phyloP scores from a whole-genome alignment of 2,329 filamentous ascomycete genomes.

The Cordyceps fumosorosea region DNA sequence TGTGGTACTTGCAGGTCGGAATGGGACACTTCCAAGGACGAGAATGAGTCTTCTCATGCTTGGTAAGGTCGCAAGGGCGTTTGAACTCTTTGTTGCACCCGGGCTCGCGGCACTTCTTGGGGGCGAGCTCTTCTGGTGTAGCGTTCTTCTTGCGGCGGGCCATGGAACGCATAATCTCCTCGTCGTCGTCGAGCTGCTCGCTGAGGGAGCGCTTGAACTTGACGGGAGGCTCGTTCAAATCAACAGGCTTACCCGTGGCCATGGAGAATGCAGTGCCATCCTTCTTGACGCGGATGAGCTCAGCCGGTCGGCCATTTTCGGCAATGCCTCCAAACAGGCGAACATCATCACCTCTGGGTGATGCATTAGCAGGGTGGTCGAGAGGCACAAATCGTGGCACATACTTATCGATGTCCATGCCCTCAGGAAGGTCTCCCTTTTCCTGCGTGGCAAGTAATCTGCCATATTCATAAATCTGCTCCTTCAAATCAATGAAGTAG shows the following conservation, averaged over 20 bases:
- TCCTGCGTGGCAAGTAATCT: slow-evolving; percentile 72
- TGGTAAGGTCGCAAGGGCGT: slow-evolving; percentile 92
- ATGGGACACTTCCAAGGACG: slow-evolving; percentile 91
- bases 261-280: slow-evolving; percentile 75
- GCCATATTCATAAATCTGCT: slow-evolving; percentile 88
- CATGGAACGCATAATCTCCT: slow-evolving; percentile 85
- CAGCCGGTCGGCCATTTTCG: slow-evolving; percentile 73
- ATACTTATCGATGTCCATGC: slow-evolving; percentile 55
- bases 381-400: slow-evolving; percentile 29
- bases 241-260: slow-evolving; percentile 60
- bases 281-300: slow-evolving; percentile 76
- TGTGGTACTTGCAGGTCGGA: slow-evolving; percentile 79
- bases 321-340: slow-evolving; percentile 75
- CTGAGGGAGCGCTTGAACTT: slow-evolving; percentile 61
- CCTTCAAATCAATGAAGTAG: slow-evolving; percentile 93
- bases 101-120: slow-evolving; percentile 66
- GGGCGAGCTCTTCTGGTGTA: slow-evolving; percentile 73
- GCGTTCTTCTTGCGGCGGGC: slow-evolving; percentile 92
- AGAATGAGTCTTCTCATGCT: slow-evolving; percentile 97
- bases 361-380: slow-evolving; percentile 23
- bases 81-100: slow-evolving; percentile 90
- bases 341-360: slow-evolving; percentile 55
- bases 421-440: slow-evolving; percentile 51
- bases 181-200: slow-evolving; percentile 68
- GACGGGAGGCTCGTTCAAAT: slow-evolving; percentile 43